A percentile compares a stretch with the other conserved stretches of the same genome.
phyloP scores from a whole-genome alignment of 441 rosid species.

The Breynia disticha region DNA sequence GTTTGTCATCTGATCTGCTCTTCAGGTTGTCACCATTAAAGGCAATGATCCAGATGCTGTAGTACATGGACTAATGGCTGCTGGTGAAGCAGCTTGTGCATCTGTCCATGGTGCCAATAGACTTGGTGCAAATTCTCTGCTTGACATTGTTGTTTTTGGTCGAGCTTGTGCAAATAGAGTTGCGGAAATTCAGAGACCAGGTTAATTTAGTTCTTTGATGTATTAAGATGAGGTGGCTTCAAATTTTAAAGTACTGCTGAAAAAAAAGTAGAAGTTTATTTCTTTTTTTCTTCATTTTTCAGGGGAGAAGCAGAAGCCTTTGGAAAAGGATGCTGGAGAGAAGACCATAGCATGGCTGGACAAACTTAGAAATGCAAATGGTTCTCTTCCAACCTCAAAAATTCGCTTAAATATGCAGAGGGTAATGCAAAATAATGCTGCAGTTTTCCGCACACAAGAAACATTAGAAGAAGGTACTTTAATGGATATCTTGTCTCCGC shows the following conservation, averaged over 20 bases:
- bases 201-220: constrained; percentile 23
- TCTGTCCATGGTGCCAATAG: constrained; percentile 99
- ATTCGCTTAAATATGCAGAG: constrained; percentile 93
- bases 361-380: constrained; percentile 75
- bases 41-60: constrained; percentile 66
- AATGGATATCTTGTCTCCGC: not conserved
- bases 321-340: constrained; percentile 81
- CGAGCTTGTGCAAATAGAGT: constrained; percentile 98
- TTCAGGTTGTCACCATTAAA: constrained; percentile 69
- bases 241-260: too few species aligned
- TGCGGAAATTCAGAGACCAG: constrained; percentile 84
- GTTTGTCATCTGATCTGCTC: too few species aligned
- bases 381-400: constrained; percentile 76
- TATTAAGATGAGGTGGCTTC: not conserved
- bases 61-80: constrained; percentile 93
- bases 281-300: constrained; percentile 10
- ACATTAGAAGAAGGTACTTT: constrained; percentile 78
- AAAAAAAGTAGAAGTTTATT: not conserved
- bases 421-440: constrained; percentile 91
- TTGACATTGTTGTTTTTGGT: constrained; percentile 96
- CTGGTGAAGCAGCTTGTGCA: constrained; percentile 99
- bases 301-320: constrained; percentile 87
- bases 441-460: constrained; percentile 96
- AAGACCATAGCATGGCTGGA: constrained; percentile 90
- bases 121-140: constrained; percentile 97